phyloP scores from a whole-genome alignment of 2,329 filamentous ascomycete genomes.

The Sclerotinia nivalis region DNA sequence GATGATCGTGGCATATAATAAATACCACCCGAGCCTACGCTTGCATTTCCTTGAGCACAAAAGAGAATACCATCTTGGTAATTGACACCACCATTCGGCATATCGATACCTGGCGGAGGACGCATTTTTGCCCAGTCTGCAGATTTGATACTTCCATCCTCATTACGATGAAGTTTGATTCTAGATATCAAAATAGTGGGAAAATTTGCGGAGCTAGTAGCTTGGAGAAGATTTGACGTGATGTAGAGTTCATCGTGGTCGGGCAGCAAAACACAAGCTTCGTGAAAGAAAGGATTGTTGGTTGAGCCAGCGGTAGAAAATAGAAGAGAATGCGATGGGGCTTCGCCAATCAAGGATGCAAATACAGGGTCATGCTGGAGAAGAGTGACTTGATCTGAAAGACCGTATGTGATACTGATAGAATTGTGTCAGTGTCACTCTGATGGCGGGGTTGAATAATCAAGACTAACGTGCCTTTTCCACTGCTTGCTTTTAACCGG shows the following conservation, averaged over 20 bases:
- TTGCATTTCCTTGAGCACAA: constrained; percentile 32
- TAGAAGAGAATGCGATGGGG: constrained; percentile 45
- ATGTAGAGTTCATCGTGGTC: constrained; percentile 47
- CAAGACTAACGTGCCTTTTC: constrained; percentile 1
- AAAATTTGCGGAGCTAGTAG: constrained; percentile 43
- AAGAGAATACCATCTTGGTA: constrained; percentile 35
- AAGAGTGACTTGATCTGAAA: constrained; percentile 41
- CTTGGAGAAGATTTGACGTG: constrained; percentile 48
- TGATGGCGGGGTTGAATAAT: neutral
- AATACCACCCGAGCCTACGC: constrained; percentile 27
- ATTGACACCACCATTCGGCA: constrained; percentile 33
- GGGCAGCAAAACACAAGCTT: constrained; percentile 47
- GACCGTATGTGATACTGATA: constrained; percentile 28
- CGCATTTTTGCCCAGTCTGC: constrained; percentile 41
- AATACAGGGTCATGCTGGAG: constrained; percentile 45
- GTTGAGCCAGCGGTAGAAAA: constrained; percentile 46
- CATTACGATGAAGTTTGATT: constrained; percentile 41
- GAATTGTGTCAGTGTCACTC: constrained; percentile 22
- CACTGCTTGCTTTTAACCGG: constrained; percentile 12
- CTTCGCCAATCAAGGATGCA: constrained; percentile 40
- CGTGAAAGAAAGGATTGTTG: constrained; percentile 50
- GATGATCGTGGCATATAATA: constrained; percentile 29
- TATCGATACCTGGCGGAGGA: constrained; percentile 45
- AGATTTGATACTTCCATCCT: constrained; percentile 36
- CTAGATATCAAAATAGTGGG: constrained; percentile 51